Percentiles rank a stretch among this genome's conserved stretches.
Conservation (phyloP, 2,329 filamentous ascomycete genomes). For the Leptographium wingfieldii region DNA sequence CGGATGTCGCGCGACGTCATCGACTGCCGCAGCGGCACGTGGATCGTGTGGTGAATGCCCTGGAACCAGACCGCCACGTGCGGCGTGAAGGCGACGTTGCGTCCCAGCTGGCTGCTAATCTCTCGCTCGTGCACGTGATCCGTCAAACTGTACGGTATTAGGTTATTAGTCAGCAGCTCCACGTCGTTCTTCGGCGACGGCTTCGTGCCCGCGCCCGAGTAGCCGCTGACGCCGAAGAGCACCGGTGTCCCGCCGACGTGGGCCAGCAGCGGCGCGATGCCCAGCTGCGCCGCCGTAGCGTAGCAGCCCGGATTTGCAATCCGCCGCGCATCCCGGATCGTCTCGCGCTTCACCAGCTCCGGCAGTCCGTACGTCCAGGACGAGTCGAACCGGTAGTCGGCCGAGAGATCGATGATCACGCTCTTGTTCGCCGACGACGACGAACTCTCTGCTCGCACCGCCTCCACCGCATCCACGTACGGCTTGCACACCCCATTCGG, state of each 20-base stretch:
- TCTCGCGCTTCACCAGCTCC: constrained; percentile 65
- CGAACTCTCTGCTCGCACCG: constrained; percentile 37
- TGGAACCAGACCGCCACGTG: constrained; percentile 97
- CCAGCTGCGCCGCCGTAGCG: constrained; percentile 82
- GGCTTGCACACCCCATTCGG: constrained; percentile 93
- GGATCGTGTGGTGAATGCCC: constrained; percentile 85
- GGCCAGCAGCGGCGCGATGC: constrained; percentile 69
- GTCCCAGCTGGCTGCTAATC: constrained; percentile 64
- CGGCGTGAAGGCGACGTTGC: constrained; percentile 70
- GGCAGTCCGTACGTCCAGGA: constrained; percentile 85
- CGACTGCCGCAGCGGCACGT: constrained; percentile 69
- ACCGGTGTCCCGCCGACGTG: constrained; percentile 67
- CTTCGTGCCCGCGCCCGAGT: constrained; percentile 91
- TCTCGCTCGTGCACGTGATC: constrained; percentile 94
- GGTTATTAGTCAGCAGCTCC: constrained; percentile 67
- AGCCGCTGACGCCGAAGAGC: constrained; percentile 84
- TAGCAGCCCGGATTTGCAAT: constrained; percentile 95
- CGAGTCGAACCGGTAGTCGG: constrained; percentile 83
- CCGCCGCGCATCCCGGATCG: constrained; percentile 64
- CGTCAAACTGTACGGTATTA: constrained; percentile 83
- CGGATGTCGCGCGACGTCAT: constrained; percentile 90
- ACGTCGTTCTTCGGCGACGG: constrained; percentile 90
- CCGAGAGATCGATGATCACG: constrained; percentile 86
- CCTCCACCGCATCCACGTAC: constrained; percentile 77
- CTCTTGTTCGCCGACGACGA: constrained; percentile 37